These are phyloP conservation scores for Boletus pseudopeckii DNA, from an alignment of 768 basidiomycete genomes.

Conservation along the genomic window DNA sequence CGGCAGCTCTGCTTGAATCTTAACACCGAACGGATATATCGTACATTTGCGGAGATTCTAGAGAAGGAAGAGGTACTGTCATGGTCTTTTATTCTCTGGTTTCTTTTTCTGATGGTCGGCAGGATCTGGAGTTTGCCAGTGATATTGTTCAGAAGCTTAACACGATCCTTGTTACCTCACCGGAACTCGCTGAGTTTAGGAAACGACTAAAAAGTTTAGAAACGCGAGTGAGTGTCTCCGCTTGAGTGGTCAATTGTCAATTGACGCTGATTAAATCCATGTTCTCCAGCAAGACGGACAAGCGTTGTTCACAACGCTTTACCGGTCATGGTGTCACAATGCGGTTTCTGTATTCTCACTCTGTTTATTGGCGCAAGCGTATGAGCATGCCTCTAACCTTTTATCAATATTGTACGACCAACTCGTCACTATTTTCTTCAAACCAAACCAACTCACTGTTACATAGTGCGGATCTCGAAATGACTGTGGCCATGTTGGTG, in stretches of 20 bases:
- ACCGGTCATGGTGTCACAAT: constrained; percentile 98
- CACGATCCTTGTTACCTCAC: constrained; percentile 93
- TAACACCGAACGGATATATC: constrained; percentile 93
- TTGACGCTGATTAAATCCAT: background rate
- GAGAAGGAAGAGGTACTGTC: constrained; percentile 90
- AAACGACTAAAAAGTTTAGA: constrained; percentile 91
- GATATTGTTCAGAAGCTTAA: constrained; percentile 97
- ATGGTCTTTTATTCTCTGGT: background rate
- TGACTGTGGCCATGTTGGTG: constrained; percentile 90
- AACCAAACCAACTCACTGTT: background rate
- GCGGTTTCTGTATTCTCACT: constrained; percentile 95
- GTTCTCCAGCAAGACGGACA: constrained; percentile 83
- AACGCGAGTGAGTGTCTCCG: constrained; percentile 61
- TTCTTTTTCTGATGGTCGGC: background rate
- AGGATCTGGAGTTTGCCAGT: constrained; percentile 98
- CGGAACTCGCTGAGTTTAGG: constrained; percentile 92
- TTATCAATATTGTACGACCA: constrained; percentile 84
- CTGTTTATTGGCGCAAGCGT: constrained; percentile 95
- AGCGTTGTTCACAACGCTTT: constrained; percentile 88
- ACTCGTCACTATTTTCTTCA: background rate
- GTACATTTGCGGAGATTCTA: constrained; percentile 93
- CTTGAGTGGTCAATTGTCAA: background rate
- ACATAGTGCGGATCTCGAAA: constrained; percentile 88
- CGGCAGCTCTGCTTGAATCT: constrained; percentile 91
- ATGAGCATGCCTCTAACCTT: constrained; percentile 96